phyloP scores from a whole-genome alignment of 2,329 filamentous ascomycete species.

The Arthroderma sp. region DNA sequence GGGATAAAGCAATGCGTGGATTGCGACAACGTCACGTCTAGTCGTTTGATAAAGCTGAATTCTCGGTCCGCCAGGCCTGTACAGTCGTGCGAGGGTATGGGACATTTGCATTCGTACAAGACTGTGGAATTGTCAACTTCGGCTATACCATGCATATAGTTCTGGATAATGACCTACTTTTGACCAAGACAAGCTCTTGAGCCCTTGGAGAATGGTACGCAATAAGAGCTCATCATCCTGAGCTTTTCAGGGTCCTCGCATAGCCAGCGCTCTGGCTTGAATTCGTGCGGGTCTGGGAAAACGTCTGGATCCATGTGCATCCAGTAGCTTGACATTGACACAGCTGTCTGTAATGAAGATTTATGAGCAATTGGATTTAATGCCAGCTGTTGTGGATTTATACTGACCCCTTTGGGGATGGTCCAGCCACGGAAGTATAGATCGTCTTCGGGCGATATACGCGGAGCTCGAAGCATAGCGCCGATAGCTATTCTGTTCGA shows the following conservation, averaged over 20 bases:
- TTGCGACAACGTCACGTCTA: neutral
- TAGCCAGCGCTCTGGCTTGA: conserved; percentile 32
- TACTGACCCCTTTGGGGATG: conserved; percentile 2
- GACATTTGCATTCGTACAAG: conserved; percentile 1
- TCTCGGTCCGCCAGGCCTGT: neutral
- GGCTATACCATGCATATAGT: too few species aligned
- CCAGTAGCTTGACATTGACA: conserved; percentile 3
- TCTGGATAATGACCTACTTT: conserved; percentile 10
- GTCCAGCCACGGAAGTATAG: neutral
- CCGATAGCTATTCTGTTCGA: conserved; percentile 1
- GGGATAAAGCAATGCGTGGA: neutral
- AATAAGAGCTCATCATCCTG: conserved; percentile 19
- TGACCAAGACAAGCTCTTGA: conserved; percentile 28
- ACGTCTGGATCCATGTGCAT: conserved; percentile 9
- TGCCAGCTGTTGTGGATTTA: neutral
- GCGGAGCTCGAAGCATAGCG: conserved; percentile 1
- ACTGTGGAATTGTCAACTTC: neutral
- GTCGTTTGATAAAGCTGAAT: neutral
- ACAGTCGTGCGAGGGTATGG: conserved; percentile 1
- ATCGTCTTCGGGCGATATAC: conserved; percentile 1
- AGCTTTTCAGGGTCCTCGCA: conserved; percentile 10
- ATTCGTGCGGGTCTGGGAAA: conserved; percentile 24
- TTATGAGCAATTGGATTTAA: too few species aligned
- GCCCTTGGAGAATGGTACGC: conserved; percentile 34
- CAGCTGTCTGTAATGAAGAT: neutral